phyloP scores from a whole-genome alignment of 2,329 filamentous ascomycete genomes.

The Xylariaceae sp. region DNA sequence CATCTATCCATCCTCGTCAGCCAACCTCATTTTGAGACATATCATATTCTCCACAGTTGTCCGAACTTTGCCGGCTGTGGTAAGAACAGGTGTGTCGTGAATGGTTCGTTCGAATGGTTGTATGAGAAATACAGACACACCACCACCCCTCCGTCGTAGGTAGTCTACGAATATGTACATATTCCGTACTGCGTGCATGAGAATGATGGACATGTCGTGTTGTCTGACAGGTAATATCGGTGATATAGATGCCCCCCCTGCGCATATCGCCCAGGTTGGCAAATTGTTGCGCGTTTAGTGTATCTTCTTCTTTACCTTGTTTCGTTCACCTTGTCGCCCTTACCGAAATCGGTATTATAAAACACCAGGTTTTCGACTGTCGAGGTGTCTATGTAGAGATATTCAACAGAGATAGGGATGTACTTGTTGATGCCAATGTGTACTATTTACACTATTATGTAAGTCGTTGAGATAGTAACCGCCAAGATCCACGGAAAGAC shows the following conservation, averaged over 20 bases:
- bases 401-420: too few species aligned
- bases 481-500: background rate
- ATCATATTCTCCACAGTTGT: conserved; percentile 7
- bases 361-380: background rate
- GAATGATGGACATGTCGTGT: background rate
- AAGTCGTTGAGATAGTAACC: too few species aligned
- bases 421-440: too few species aligned
- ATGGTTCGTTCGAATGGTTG: background rate
- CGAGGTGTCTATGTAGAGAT: conserved; percentile 1
- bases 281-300: background rate
- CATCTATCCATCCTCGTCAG: background rate
- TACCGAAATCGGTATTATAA: background rate
- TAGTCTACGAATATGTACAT: too few species aligned
- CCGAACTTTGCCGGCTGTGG: background rate
- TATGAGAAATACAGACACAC: conserved; percentile 6
- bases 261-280: background rate
- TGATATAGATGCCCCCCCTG: background rate
- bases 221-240: background rate
- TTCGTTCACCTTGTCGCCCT: background rate
- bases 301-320: background rate
- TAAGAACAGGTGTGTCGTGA: background rate
- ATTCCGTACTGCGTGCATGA: background rate
- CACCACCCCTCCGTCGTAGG: background rate
- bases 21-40: background rate
- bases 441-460: too few species aligned